Evolutionary conservation across 2,329 filamentous ascomycete species (phyloP).

Genomic region (Monilinia fructigena): DNA sequence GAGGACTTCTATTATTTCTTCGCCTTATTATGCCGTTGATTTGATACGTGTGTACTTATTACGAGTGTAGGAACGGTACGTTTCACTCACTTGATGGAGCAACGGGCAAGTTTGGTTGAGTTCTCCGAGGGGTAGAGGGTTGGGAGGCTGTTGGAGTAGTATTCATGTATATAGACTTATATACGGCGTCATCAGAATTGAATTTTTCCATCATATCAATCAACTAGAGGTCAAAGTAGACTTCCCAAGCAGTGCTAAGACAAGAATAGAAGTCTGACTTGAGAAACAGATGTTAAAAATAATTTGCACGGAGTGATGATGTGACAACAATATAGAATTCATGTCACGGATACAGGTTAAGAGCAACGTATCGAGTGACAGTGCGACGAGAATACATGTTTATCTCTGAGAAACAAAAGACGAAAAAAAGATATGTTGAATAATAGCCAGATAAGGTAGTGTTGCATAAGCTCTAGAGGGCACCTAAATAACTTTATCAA

Average conservation of each 20-base stretch:
- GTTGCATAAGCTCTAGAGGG: background rate
- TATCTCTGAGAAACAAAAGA: background rate
- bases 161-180: background rate
- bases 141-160: background rate
- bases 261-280: no score
- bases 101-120: background rate
- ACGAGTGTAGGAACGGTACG: constrained; percentile 3
- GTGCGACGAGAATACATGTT: no score
- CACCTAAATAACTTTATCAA: background rate
- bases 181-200: background rate
- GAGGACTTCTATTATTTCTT: background rate
- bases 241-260: no score
- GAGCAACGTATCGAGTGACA: no score
- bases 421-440: background rate
- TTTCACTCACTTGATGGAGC: background rate
- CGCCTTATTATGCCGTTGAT: background rate
- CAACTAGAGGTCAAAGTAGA: background rate
- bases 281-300: no score
- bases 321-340: no score
- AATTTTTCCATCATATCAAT: no score
- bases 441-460: background rate
- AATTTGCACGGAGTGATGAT: no score
- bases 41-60: background rate
- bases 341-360: no score
- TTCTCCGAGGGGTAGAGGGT: no score